phyloP scores from a whole-genome alignment of 2,329 filamentous ascomycete genomes.

The Neoascochyta sp. region DNA sequence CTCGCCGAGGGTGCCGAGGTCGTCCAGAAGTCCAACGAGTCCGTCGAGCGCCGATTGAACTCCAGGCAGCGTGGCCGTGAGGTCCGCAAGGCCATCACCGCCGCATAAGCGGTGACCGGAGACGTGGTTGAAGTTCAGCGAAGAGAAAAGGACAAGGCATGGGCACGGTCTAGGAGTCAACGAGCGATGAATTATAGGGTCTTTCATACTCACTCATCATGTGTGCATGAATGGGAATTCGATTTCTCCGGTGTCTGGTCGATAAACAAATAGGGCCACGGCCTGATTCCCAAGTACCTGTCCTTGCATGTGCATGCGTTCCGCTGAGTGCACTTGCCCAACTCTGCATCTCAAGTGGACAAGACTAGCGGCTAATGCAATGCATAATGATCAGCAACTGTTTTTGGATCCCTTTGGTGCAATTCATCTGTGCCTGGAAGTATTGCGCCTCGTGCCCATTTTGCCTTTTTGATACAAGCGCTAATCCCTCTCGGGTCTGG shows the following conservation, averaged over 20 bases:
- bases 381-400: slow-evolving; percentile 12
- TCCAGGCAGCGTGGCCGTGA: slow-evolving; percentile 84
- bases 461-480: too few relatives aligned
- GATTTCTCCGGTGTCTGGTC: slow-evolving; percentile 39
- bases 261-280: slow-evolving; percentile 34
- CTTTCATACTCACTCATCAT: slow-evolving; percentile 35
- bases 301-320: slow-evolving; percentile 9
- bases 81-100: slow-evolving; percentile 59
- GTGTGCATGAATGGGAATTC: slow-evolving; percentile 39
- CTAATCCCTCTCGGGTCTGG: too few relatives aligned
- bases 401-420: too few relatives aligned
- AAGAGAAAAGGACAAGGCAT: slow-evolving; percentile 31
- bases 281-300: slow-evolving; percentile 28
- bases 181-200: slow-evolving; percentile 40
- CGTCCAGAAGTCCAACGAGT: slow-evolving; percentile 80
- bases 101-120: slow-evolving; percentile 42
- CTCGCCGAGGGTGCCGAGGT: slow-evolving; percentile 95
- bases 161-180: slow-evolving; percentile 39
- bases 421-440: too few relatives aligned
- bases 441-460: too few relatives aligned
- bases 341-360: too few relatives aligned
- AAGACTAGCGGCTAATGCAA: slow-evolving; percentile 12
- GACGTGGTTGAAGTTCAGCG: slow-evolving; percentile 16
- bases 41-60: slow-evolving; percentile 69
- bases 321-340: too few relatives aligned